phyloP scores from a whole-genome alignment of 2,329 filamentous ascomycete genomes.

The Microsporum ferrugineum region DNA sequence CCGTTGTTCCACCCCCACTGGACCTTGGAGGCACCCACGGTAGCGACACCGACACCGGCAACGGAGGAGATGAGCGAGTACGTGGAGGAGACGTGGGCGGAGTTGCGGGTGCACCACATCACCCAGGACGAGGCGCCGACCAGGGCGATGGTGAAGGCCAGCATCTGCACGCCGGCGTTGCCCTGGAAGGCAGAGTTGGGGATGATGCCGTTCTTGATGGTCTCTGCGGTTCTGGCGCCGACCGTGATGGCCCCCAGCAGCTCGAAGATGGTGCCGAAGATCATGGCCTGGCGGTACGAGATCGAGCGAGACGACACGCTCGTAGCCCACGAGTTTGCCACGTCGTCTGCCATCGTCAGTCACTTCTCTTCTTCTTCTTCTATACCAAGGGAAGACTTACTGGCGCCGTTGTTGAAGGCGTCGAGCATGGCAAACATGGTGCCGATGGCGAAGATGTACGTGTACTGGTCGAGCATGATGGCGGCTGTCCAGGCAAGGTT shows the following conservation, averaged over 20 bases:
- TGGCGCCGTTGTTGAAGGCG: constrained; percentile 68
- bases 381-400: constrained; percentile 38
- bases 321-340: constrained; percentile 73
- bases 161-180: constrained; percentile 55
- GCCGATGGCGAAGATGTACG: constrained; percentile 64
- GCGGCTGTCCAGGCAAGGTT: background rate
- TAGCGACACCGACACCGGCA: constrained; percentile 57
- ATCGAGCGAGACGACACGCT: constrained; percentile 70
- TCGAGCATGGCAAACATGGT: constrained; percentile 65
- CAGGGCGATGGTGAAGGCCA: constrained; percentile 54
- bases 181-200: constrained; percentile 46
- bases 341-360: constrained; percentile 50
- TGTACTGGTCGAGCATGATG: constrained; percentile 53
- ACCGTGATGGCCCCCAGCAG: constrained; percentile 56
- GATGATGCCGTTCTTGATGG: constrained; percentile 70
- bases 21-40: constrained; percentile 49
- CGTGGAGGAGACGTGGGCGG: constrained; percentile 60
- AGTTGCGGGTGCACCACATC: constrained; percentile 68
- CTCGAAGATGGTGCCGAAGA: constrained; percentile 56
- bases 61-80: constrained; percentile 60
- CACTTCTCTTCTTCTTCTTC: background rate
- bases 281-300: constrained; percentile 57
- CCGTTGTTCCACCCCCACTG: constrained; percentile 61
- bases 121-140: constrained; percentile 60
- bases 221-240: constrained; percentile 58